Evolutionary conservation across 306 rosid genomes (phyloP).

Genomic region (Coriaria nepalensis): DNA sequence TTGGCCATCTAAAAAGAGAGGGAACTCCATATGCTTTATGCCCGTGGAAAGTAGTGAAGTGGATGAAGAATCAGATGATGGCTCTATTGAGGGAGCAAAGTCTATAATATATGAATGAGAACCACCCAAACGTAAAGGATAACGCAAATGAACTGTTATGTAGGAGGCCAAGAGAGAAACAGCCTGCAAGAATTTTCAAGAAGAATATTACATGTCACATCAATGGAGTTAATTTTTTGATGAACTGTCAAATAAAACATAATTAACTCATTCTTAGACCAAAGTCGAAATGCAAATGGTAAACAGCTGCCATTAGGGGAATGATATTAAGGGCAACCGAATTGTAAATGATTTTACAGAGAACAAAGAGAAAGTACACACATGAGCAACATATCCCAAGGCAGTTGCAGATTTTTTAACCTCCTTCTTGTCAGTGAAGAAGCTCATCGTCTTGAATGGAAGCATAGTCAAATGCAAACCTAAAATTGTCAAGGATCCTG

Average conservation of each 20-base stretch:
- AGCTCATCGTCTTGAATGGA: conserved; percentile 68
- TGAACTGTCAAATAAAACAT: too few relatives aligned
- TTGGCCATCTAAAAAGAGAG: conserved; percentile 86
- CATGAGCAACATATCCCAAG: conserved; percentile 84
- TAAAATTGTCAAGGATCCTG: conserved; percentile 71
- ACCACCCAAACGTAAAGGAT: conserved; percentile 67
- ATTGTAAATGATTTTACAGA: neutral
- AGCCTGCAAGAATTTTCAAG: conserved; percentile 49
- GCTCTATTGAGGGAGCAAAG: conserved; percentile 63
- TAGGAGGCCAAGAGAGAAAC: conserved; percentile 73
- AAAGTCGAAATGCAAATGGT: neutral
- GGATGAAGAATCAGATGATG: conserved; percentile 39
- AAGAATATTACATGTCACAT: neutral
- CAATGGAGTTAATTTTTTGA: too few relatives aligned
- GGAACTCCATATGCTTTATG: conserved; percentile 58
- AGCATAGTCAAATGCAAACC: conserved; percentile 73
- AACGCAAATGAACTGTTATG: conserved; percentile 82
- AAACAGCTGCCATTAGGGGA: neutral
- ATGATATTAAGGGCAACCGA: neutral
- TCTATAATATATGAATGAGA: conserved; percentile 79
- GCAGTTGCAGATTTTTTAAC: conserved; percentile 82
- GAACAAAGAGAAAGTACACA: conserved; percentile 28
- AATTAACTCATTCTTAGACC: too few relatives aligned
- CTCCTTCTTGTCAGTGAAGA: conserved; percentile 91
- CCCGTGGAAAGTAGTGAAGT: conserved; percentile 24